Evolutionary conservation across 768 basidiomycete genomes (phyloP).

Genomic region (Melanogaster broomeanus): DNA sequence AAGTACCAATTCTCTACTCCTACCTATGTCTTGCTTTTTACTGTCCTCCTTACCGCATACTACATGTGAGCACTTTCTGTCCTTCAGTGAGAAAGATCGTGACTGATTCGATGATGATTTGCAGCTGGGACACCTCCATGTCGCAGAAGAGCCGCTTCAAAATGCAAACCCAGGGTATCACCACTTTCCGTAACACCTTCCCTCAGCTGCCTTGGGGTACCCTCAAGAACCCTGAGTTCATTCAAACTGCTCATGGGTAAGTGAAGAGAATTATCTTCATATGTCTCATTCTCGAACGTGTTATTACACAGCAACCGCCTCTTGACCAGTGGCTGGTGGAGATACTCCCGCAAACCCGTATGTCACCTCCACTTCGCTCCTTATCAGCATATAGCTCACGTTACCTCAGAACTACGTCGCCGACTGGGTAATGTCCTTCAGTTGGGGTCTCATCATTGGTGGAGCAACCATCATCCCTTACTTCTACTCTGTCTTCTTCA

Average conservation of each 20-base stretch:
- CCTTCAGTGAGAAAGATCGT: not conserved
- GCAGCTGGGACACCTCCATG: constrained; percentile 92
- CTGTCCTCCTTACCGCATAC: constrained; percentile 80
- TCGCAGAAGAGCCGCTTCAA: constrained; percentile 97
- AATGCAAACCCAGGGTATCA: constrained; percentile 92
- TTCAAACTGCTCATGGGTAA: constrained; percentile 93
- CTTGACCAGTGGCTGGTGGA: constrained; percentile 93
- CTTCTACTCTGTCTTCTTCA: constrained; percentile 97
- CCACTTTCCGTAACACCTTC: constrained; percentile 85
- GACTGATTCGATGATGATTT: constrained; percentile 4
- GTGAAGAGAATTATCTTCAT: constrained; percentile 9
- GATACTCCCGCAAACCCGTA: constrained; percentile 89
- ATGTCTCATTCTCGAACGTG: constrained; percentile 6
- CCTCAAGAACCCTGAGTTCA: constrained; percentile 83
- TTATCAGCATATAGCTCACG: constrained; percentile 1
- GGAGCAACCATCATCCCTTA: constrained; percentile 83
- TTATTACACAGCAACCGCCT: constrained; percentile 72
- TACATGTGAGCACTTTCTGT: constrained; percentile 61
- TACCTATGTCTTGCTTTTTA: constrained; percentile 71
- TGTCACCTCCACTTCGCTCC: constrained; percentile 23
- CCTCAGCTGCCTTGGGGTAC: constrained; percentile 86
- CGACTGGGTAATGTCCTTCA: constrained; percentile 85
- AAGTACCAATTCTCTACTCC: constrained; percentile 84
- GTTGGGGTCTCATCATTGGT: constrained; percentile 82
- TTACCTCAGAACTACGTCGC: constrained; percentile 82